Evolutionary conservation across 805 yeast genomes (phyloP), one percentile per base, ranked within the genome.

Genomic region (Starmerella bombicola): DNA sequence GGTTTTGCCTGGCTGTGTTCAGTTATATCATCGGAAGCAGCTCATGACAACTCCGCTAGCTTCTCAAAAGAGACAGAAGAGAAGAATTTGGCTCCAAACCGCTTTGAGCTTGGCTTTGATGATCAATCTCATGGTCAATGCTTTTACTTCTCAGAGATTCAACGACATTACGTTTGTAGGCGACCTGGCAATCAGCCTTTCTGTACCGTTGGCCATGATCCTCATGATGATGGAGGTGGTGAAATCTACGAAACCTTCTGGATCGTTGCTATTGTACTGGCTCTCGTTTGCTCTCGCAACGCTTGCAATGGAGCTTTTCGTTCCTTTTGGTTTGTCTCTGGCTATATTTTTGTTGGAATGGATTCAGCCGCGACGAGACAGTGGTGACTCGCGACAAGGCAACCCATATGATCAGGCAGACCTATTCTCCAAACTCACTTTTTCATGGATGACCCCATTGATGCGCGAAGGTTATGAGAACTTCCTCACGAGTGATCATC

Each of bases 361-460:
- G 47, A 47, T 73, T 30, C 83, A 74, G 32, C 56, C 58, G 34
- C 55, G 61, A 10, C 64, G 68, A 17, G 45, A 66, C 37, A 54
- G 63, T 8, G 51, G 51, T 44, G 61, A 65, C 47, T 42, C 43
- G 31, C 56, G 57, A 37, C 42, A 33, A 36, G 50, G 48, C 32
- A 55, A 57, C 33, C 80, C 78, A 1, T 61, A 65, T 31, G 78
- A 74, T 30, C 58, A 57, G 40, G 81, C 84, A 10, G 77, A 86
- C 56, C 63, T 85, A 13, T 73, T 88, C 48, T 78, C 93, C 2
- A 66, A 72, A 38, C 64, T 88, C 38, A 78, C 93, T 0, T 88
- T 91, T 58, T 64, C 76, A 21, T 91, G 98, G 97, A 83, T 91
- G 93, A 76, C 84, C 17, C 75, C 71, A 1, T 64, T 91, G 53